Percentiles rank a stretch among this genome's conserved stretches.
phyloP scores from a whole-genome alignment of 305 asterid genomes.

The Fraxinus paxiana region DNA sequence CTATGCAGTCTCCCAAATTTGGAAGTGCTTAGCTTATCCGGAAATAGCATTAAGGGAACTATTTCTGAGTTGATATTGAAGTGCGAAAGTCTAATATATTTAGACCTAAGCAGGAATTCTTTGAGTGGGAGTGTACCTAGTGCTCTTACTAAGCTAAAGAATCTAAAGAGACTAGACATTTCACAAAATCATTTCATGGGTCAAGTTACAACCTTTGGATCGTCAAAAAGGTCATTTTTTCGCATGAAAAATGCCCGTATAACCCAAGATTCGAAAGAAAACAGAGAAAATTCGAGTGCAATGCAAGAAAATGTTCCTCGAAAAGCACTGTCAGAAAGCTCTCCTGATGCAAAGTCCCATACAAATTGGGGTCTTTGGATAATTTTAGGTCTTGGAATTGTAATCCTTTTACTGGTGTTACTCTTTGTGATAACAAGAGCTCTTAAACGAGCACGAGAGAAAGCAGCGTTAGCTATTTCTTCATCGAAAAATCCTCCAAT shows the following conservation, averaged over 20 bases:
- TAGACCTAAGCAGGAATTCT: not conserved
- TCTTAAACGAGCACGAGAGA: conserved; percentile 6
- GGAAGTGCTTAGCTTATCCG: not conserved
- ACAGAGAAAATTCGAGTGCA: not conserved
- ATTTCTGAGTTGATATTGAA: not conserved
- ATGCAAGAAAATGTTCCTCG: not conserved
- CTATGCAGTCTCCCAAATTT: not conserved
- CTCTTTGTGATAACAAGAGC: conserved; percentile 8
- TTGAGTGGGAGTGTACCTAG: not conserved
- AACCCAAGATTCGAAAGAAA: not conserved
- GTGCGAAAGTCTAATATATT: not conserved
- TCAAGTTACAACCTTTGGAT: not conserved
- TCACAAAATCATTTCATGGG: conserved; percentile 19
- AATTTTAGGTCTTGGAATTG: conserved; percentile 14
- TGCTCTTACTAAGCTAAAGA: conserved; percentile 23
- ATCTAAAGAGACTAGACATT: conserved; percentile 17
- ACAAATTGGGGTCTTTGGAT: conserved; percentile 15
- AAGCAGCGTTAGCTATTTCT: not conserved
- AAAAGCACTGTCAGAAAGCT: not conserved
- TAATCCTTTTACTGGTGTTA: conserved; percentile 12
- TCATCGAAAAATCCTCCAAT: conserved; percentile 24
- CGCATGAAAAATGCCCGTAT: not conserved
- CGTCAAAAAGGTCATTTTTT: not conserved
- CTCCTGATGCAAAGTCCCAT: not conserved
- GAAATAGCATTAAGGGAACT: not conserved